Base-by-base conservation (phyloP, 352 stramenopile genomes). In the Globisporangium rhizosaccharum region DNA sequence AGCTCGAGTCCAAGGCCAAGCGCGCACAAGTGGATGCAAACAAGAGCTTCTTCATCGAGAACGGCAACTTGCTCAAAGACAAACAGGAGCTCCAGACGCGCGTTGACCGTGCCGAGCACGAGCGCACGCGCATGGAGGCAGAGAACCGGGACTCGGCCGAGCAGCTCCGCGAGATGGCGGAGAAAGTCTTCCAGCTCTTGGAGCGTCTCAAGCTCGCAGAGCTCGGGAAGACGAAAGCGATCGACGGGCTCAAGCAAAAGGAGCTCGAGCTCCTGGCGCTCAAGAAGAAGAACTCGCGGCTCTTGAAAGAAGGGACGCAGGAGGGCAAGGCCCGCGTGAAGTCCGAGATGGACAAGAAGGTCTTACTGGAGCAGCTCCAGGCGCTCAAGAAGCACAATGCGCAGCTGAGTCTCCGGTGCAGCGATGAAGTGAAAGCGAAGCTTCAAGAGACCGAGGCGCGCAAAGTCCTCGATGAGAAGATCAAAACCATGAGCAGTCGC, bases 151-250 rank as follows among this genome's bases (percentile, higher is more conserved):
- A 98, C 64, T 97, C 85, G 33, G 91, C 89, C 15, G 94, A 98
- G 55, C 92, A 98, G 69, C 73, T 99, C 4, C 85, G 94, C 12
- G 94, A 99, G 68, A 98, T 98, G 94, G 94, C 96, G 12, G 94
- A 99, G 67, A 98, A 98, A 66, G 67, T 97, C 28, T 99, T 98
- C 66, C 92, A 98, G 68, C 68, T 98, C 42, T 77, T 98, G 11
- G 96, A 99, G 66, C 72, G 96, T 0, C 82, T 99, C 28, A 98
- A 98, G 66, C 72, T 98, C 39, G 91, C 96, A 6, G 96, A 99
- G 62, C 63, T 98, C 9, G 92, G 92, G 20, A 99, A 98, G 65
- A 98, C 89, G 41, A 98, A 98, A 61, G 93, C 93, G 4, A 94
- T 98, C 52, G 94, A 99, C 56, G 88, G 76, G 9, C 70, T 98